Conservation (phyloP, 257 asterid species). For the Gardenia jasminoides region DNA sequence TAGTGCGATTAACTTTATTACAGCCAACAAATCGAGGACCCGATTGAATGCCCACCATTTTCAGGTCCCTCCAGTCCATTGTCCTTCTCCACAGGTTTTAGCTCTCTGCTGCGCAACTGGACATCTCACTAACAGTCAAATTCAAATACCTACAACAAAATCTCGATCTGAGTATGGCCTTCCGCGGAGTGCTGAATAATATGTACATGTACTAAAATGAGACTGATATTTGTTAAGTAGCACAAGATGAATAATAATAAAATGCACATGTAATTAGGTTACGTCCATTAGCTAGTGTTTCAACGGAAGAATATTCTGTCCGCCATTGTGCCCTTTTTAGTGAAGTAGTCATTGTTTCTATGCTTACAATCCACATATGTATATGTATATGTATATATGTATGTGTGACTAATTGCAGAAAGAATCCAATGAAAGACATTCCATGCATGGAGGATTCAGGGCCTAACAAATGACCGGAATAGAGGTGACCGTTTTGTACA, state of each 20-base stretch:
- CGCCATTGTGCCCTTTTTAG: not conserved
- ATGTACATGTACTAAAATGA: no score
- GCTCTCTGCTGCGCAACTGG: slow-evolving; percentile 12
- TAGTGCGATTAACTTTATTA: slow-evolving; percentile 12
- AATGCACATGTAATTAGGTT: not conserved
- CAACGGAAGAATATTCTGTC: not conserved
- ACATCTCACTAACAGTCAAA: slow-evolving; percentile 24
- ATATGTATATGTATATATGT: no score
- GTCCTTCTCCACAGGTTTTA: slow-evolving; percentile 8
- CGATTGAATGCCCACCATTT: not conserved
- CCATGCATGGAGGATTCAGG: not conserved
- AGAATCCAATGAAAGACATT: not conserved
- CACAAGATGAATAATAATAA: no score
- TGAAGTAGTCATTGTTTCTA: not conserved
- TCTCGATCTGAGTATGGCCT: not conserved
- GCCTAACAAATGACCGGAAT: not conserved
- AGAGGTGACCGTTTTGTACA: no score
- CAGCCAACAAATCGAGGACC: slow-evolving; percentile 8
- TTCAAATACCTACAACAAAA: slow-evolving; percentile 5
- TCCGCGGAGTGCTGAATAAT: not conserved
- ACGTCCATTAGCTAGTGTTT: not conserved
- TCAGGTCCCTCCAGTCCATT: not conserved
- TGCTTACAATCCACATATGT: no score
- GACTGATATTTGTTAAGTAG: no score
- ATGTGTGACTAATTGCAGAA: not conserved